A percentile compares a stretch with the other conserved stretches of the same genome.
Conservation (phyloP, 2,329 filamentous ascomycete genomes). For the Fusarium xyrophilum region DNA sequence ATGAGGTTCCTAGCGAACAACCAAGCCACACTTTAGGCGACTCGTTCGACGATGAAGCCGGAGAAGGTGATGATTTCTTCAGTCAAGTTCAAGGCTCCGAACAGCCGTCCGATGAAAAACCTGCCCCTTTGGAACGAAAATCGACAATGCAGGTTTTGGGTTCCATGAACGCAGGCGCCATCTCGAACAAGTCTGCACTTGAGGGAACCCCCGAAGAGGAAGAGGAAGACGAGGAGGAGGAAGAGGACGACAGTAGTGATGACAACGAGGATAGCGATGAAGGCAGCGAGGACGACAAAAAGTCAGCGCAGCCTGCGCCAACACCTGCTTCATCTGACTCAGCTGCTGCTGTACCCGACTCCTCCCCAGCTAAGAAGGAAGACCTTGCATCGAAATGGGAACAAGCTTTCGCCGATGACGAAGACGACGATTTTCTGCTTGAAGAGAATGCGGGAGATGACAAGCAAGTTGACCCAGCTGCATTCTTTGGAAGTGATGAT, state of each 20-base stretch:
- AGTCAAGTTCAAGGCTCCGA: conserved; percentile 53
- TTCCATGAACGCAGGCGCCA: conserved; percentile 51
- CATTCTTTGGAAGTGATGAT: conserved; percentile 81
- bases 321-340: conserved; percentile 32
- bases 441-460: conserved; percentile 58
- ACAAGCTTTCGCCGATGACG: conserved; percentile 77
- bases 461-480: conserved; percentile 64
- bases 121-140: conserved; percentile 64
- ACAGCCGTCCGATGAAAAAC: conserved; percentile 15
- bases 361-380: conserved; percentile 51
- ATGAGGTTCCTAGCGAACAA: conserved; percentile 18
- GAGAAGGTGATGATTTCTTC: conserved; percentile 70
- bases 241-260: background rate
- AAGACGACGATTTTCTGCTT: conserved; percentile 70
- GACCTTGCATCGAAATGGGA: conserved; percentile 85
- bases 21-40: conserved; percentile 35
- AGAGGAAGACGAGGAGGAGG: conserved; percentile 1
- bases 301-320: conserved; percentile 20
- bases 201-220: conserved; percentile 44
- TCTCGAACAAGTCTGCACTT: conserved; percentile 42
- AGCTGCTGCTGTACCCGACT: conserved; percentile 32
- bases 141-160: conserved; percentile 72
- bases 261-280: background rate
- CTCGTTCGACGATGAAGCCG: conserved; percentile 54
- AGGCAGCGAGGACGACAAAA: conserved; percentile 11